Evolutionary conservation across 192 early-diverging fungal species (phyloP).

Genomic region (Umbelopsis isabellina): DNA sequence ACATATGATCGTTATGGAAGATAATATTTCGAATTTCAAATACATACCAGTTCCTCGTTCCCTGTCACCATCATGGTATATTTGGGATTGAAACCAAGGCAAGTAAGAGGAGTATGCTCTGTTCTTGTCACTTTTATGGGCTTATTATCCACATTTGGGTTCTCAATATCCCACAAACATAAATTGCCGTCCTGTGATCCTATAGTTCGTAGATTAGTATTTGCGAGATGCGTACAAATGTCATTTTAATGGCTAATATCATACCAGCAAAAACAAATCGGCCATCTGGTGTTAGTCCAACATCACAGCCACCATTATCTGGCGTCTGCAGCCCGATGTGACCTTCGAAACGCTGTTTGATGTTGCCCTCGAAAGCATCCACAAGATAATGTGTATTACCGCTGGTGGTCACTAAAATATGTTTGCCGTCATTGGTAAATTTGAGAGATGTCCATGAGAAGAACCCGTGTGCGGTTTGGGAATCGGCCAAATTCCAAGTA

Average conservation of each 20-base stretch:
- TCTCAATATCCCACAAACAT: slow-evolving; percentile 64
- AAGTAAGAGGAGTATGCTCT: slow-evolving; percentile 52
- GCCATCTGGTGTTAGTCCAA: slow-evolving; percentile 72
- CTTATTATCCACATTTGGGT: slow-evolving; percentile 42
- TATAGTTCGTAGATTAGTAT: slow-evolving; percentile 14
- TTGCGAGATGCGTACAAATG: slow-evolving; percentile 22
- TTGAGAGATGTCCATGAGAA: slow-evolving; percentile 62
- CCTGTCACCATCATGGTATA: slow-evolving; percentile 76
- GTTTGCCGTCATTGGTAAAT: slow-evolving; percentile 79
- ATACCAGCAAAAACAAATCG: slow-evolving; percentile 69
- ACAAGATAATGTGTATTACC: slow-evolving; percentile 63
- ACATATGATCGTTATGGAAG: neutral
- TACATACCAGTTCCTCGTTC: slow-evolving; percentile 66
- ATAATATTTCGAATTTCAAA: slow-evolving; percentile 7
- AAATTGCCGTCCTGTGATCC: slow-evolving; percentile 71
- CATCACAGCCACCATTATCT: slow-evolving; percentile 39
- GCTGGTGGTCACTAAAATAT: slow-evolving; percentile 68
- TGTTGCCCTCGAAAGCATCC: slow-evolving; percentile 63
- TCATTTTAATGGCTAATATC: neutral
- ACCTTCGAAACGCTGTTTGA: slow-evolving; percentile 49
- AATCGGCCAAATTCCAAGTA: slow-evolving; percentile 37
- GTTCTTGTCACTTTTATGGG: slow-evolving; percentile 49
- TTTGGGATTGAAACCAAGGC: slow-evolving; percentile 76
- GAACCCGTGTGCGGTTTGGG: slow-evolving; percentile 17
- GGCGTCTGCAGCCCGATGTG: slow-evolving; percentile 40